phyloP scores from a whole-genome alignment of 1,284 basidiomycete species.

The Ceratobasidium sp. region DNA sequence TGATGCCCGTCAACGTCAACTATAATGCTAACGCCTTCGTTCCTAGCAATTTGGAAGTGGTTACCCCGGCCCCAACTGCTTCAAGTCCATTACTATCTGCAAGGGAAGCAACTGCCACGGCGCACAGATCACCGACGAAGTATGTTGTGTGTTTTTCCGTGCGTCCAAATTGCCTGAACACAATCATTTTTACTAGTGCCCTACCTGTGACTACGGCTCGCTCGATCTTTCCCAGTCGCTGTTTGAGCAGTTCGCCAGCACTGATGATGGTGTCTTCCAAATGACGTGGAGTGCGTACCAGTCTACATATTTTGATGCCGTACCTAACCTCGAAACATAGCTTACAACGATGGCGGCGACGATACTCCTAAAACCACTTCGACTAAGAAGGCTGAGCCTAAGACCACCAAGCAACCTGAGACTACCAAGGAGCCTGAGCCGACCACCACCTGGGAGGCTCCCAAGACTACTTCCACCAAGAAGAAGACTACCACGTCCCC shows the following conservation, averaged over 20 bases:
- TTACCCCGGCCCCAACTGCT: conserved; percentile 59
- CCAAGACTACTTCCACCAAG: conserved; percentile 10
- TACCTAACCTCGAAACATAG: conserved; percentile 4
- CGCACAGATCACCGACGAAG: conserved; percentile 60
- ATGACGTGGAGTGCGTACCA: conserved; percentile 14
- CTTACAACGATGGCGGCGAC: conserved; percentile 38
- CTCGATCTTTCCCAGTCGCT: background rate
- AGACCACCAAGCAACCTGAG: conserved; percentile 30
- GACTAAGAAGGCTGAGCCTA: conserved; percentile 26
- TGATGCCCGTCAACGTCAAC: conserved; percentile 13
- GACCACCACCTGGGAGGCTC: conserved; percentile 1
- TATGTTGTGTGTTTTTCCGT: conserved; percentile 4
- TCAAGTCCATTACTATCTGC: conserved; percentile 61
- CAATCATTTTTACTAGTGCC: background rate
- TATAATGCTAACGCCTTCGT: conserved; percentile 12
- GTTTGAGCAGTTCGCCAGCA: background rate
- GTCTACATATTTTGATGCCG: background rate
- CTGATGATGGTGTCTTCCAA: background rate
- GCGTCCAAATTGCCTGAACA: too few relatives aligned
- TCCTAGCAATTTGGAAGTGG: conserved; percentile 35
- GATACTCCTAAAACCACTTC: conserved; percentile 25
- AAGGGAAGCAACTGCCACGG: conserved; percentile 59
- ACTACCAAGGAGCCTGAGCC: conserved; percentile 35
- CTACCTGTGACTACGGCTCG: background rate
- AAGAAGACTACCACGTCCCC: conserved; percentile 22